Conservation (phyloP, 1,284 basidiomycete species). For the Stereum hirsutum region DNA sequence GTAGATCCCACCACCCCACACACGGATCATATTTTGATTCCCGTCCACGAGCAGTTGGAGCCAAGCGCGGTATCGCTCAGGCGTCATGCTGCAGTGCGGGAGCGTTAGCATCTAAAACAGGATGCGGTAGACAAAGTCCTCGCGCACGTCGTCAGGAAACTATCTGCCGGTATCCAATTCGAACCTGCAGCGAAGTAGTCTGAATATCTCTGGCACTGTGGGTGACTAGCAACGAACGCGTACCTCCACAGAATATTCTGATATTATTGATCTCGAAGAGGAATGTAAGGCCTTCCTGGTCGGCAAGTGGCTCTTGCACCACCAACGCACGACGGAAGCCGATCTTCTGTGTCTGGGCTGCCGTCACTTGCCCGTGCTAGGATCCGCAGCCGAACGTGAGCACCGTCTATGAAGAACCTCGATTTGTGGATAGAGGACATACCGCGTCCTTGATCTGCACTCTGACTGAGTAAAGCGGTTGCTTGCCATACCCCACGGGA, state of each 20-base stretch:
- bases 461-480: conserved; percentile 64
- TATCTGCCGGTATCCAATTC: conserved; percentile 92
- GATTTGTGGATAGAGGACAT: not conserved
- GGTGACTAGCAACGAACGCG: conserved; percentile 8
- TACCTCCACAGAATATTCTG: conserved; percentile 80
- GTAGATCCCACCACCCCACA: conserved; percentile 84
- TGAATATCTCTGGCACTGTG: too few relatives aligned
- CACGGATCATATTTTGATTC: conserved; percentile 78
- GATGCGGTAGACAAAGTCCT: too few relatives aligned
- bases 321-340: conserved; percentile 71
- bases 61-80: conserved; percentile 55
- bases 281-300: conserved; percentile 72
- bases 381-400: not conserved
- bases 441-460: conserved; percentile 44
- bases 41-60: conserved; percentile 68
- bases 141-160: conserved; percentile 78
- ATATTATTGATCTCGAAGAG: conserved; percentile 85
- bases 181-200: conserved; percentile 39
- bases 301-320: conserved; percentile 67
- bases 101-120: too few relatives aligned
- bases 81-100: conserved; percentile 31
- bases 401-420: not conserved
- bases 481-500: conserved; percentile 75
- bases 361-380: conserved; percentile 41
- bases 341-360: conserved; percentile 45